phyloP scores from a whole-genome alignment of 2,329 filamentous ascomycete species.

The Allantophomopsis cytisporea region DNA sequence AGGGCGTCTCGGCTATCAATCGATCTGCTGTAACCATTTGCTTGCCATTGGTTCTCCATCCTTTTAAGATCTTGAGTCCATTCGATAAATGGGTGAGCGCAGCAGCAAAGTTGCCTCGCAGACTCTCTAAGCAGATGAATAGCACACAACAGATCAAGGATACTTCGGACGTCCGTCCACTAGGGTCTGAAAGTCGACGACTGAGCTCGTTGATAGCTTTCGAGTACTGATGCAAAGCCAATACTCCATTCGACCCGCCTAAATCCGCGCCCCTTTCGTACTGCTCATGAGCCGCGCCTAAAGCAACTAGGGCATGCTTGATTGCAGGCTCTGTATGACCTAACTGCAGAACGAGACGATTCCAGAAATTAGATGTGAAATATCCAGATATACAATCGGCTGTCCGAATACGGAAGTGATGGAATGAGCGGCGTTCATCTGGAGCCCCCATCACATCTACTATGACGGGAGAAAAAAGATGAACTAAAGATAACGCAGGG shows the following conservation, averaged over 20 bases:
- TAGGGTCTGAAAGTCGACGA: conserved; percentile 18
- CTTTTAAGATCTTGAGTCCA: conserved; percentile 16
- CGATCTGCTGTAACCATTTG: neutral
- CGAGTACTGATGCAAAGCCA: conserved; percentile 29
- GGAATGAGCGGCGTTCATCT: conserved; percentile 6
- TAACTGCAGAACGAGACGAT: conserved; percentile 28
- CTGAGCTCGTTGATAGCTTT: conserved; percentile 29
- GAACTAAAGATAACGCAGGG: no score
- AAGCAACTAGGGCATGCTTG: conserved; percentile 32
- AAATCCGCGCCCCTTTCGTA: conserved; percentile 5
- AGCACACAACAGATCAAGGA: conserved; percentile 32
- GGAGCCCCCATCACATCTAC: neutral
- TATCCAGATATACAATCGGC: conserved; percentile 27
- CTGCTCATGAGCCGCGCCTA: conserved; percentile 32
- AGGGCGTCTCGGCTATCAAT: neutral
- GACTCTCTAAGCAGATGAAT: conserved; percentile 39
- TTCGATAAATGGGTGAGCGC: conserved; percentile 23
- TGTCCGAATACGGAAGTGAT: conserved; percentile 25
- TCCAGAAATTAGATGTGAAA: conserved; percentile 29
- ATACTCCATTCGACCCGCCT: neutral
- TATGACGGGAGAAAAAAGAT: no score
- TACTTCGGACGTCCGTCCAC: conserved; percentile 17
- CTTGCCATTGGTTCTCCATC: conserved; percentile 1
- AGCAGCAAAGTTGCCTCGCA: conserved; percentile 32
- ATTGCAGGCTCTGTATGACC: conserved; percentile 30